Percentiles rank a stretch among this genome's conserved stretches.
Evolutionary conservation across 2,329 filamentous ascomycete genomes (phyloP).

Genomic region (Byssoonygena ceratinophila): DNA sequence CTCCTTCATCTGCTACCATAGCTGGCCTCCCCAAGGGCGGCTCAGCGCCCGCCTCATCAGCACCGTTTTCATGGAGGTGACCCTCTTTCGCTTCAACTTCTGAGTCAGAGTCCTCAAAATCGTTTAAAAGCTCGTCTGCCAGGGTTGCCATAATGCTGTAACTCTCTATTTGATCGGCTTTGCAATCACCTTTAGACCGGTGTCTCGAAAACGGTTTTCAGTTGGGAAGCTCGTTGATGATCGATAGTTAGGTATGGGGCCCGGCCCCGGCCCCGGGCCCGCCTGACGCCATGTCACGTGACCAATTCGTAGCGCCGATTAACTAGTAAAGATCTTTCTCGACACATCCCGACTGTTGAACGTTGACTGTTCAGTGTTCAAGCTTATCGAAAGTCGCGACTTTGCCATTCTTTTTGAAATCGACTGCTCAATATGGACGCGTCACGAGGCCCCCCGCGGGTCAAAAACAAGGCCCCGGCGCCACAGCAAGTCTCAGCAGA

Average conservation of each 20-base stretch:
- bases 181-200: too few species aligned
- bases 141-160: constrained; percentile 62
- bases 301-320: background rate
- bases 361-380: too few species aligned
- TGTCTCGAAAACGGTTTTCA: background rate
- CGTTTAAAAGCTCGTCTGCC: constrained; percentile 83
- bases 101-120: constrained; percentile 77
- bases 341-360: too few species aligned
- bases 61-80: constrained; percentile 38
- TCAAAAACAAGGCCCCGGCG: constrained; percentile 97
- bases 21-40: constrained; percentile 13
- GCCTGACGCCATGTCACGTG: too few species aligned
- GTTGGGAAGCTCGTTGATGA: too few species aligned
- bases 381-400: too few species aligned
- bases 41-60: constrained; percentile 17
- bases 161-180: too few species aligned
- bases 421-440: constrained; percentile 60
- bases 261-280: too few species aligned
- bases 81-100: constrained; percentile 55
- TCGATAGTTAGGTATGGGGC: too few species aligned
- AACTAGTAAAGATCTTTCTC: too few species aligned
- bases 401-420: background rate
- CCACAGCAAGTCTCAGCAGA: constrained; percentile 88
- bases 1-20: constrained; percentile 19
- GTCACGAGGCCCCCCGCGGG: constrained; percentile 79